Conservation (phyloP, 495 filamentous ascomycete species). For the Trichoderma reesei region DNA sequence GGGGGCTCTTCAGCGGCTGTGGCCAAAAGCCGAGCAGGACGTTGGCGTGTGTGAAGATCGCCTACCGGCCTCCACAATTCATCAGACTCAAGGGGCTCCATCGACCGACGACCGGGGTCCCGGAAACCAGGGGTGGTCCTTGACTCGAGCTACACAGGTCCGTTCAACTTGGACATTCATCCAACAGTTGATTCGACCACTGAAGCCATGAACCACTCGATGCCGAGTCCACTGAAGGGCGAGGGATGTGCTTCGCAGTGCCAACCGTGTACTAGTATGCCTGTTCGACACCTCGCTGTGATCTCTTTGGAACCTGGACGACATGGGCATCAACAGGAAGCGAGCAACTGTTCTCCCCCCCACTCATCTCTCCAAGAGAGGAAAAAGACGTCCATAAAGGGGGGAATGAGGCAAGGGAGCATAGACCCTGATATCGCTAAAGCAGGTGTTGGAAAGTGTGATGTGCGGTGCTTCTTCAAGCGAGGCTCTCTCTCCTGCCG, state of each 20-base stretch:
- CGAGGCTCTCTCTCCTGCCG: background rate
- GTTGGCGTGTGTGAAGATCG: background rate
- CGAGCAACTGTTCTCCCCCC: too few relatives aligned
- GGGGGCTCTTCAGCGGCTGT: background rate
- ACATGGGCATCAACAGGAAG: too few relatives aligned
- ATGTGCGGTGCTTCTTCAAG: constrained; percentile 3
- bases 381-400: background rate
- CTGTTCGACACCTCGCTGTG: too few relatives aligned
- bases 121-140: background rate
- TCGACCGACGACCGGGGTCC: background rate
- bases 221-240: too few relatives aligned
- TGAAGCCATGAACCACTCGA: too few relatives aligned
- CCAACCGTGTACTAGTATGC: too few relatives aligned
- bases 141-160: background rate
- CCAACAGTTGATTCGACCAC: too few relatives aligned
- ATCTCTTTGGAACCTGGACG: too few relatives aligned
- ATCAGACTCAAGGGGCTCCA: background rate
- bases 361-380: background rate
- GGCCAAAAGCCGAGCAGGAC: background rate
- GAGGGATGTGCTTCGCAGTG: too few relatives aligned
- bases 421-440: constrained; percentile 2
- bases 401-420: background rate
- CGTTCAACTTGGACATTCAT: too few relatives aligned
- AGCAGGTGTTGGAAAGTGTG: background rate
- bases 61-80: background rate